Evolutionary conservation across 2,329 filamentous ascomycete genomes (phyloP), one percentile per base, ranked within the genome.

Genomic region (Penicillium sp.): DNA sequence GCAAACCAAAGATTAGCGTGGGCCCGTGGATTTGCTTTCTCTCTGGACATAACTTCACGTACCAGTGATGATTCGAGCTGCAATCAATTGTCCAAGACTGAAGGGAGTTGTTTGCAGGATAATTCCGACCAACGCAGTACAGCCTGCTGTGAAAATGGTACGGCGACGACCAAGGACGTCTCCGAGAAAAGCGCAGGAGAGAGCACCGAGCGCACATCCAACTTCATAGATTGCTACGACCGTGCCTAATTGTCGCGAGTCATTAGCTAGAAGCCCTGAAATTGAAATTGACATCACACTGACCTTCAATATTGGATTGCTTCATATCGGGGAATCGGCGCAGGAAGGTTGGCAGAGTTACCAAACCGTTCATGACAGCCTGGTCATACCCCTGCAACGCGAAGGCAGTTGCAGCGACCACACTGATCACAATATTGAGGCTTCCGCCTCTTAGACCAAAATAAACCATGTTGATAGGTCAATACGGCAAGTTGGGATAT

Each of bases 151-250:
- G 26, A 68, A 63, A 2, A 68, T 67, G 2, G 61, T 67, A 24
- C 56, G 64, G 30, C 65, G 60, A 26, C 67, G 67, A 50, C 65
- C 65, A n/a, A 69, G 65, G 26, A 57, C 58, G 45, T 68, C 67
- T 22, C 66, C 67, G 3, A 66, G 40, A 38, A 63, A 59, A 22
- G 55, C 61, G 33, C 64, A 62, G 24, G 40, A 57, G 4, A 65
- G 49, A 28, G 63, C 68, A 44, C 67, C 67, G 5, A 71, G 17
- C 15, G 68, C 67, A 49, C 69, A 71, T 22, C 69, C 69, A 22
- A 47, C 64, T 60, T 71, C 69, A 54, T 71, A 71, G 19, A 71
- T 69, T 19, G 69, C 69, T 49, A 70, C 67, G 35, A 62, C 65
- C 30, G 69, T 71, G 17, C 69, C 69, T 70, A 13, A 37, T 37